phyloP scores from a whole-genome alignment of 352 stramenopile genomes.

The Globisporangium irregulare region DNA sequence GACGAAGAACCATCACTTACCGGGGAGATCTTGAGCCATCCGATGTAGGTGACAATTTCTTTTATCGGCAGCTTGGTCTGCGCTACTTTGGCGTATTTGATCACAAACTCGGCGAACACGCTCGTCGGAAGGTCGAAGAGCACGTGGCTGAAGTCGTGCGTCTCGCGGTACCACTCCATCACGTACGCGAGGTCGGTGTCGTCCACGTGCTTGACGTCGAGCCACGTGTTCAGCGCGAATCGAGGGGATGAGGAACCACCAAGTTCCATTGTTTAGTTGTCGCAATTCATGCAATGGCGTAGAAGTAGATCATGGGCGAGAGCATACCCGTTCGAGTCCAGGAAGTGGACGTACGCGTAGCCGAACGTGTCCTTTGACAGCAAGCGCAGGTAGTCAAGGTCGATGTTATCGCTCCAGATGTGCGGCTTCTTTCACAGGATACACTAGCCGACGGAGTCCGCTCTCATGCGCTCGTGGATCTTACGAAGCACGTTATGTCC shows the following conservation, averaged over 20 bases:
- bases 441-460: background rate
- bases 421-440: background rate
- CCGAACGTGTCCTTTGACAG: background rate
- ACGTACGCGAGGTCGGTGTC: conserved; percentile 96
- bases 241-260: too few species aligned
- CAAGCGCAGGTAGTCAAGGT: background rate
- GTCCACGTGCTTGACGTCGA: conserved; percentile 35
- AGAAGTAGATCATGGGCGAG: background rate
- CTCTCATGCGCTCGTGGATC: background rate
- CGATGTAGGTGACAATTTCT: background rate
- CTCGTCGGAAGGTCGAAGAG: conserved; percentile 65
- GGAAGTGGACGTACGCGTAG: background rate
- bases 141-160: conserved; percentile 97
- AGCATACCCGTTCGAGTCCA: background rate
- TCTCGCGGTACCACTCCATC: conserved; percentile 91
- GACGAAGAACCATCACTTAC: background rate
- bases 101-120: background rate
- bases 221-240: background rate
- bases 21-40: background rate
- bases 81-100: background rate
- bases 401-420: background rate
- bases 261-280: background rate
- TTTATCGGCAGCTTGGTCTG: background rate
- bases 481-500: background rate
- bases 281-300: too few species aligned